Evolutionary conservation across 2,329 filamentous ascomycete genomes (phyloP).

Genomic region (Penicillium olsonii): DNA sequence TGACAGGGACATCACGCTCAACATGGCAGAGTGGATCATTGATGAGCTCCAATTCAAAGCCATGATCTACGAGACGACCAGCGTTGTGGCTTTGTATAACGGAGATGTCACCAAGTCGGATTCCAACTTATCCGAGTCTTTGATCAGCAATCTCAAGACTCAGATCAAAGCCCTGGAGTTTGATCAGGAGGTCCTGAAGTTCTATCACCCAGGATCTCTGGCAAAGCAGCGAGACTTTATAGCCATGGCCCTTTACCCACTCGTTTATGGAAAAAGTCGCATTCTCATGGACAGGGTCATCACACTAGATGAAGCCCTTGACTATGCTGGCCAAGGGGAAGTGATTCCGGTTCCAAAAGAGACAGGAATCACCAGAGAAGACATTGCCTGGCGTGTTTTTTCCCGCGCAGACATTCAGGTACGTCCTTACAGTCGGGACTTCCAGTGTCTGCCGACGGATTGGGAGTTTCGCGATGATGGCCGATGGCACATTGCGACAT

Average conservation of each 20-base stretch:
- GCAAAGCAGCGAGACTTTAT: conserved; percentile 62
- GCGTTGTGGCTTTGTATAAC: conserved; percentile 51
- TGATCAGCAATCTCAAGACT: conserved; percentile 46
- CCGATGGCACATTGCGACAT: conserved; percentile 38
- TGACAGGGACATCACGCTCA: conserved; percentile 32
- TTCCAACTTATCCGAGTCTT: conserved; percentile 39
- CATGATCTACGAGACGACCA: conserved; percentile 41
- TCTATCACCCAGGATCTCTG: conserved; percentile 62
- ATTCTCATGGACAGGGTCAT: conserved; percentile 30
- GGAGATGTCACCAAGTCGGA: conserved; percentile 58
- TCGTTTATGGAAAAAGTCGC: conserved; percentile 42
- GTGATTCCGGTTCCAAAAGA: conserved; percentile 28
- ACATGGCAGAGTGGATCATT: conserved; percentile 44
- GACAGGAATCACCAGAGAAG: conserved; percentile 32
- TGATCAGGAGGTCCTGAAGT: conserved; percentile 51
- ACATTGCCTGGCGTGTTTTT: conserved; percentile 32
- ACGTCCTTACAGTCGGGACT: conserved; percentile 35
- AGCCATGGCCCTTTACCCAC: conserved; percentile 64
- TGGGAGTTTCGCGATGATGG: conserved; percentile 33
- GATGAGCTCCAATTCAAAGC: conserved; percentile 56
- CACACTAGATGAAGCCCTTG: conserved; percentile 28
- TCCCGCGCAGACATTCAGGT: conserved; percentile 30
- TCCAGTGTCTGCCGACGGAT: conserved; percentile 51
- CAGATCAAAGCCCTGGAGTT: conserved; percentile 54
- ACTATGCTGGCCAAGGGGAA: conserved; percentile 25